These are phyloP conservation scores for Candida verbasci DNA, from an alignment of 805 yeast genomes.

Conservation along the genomic window DNA sequence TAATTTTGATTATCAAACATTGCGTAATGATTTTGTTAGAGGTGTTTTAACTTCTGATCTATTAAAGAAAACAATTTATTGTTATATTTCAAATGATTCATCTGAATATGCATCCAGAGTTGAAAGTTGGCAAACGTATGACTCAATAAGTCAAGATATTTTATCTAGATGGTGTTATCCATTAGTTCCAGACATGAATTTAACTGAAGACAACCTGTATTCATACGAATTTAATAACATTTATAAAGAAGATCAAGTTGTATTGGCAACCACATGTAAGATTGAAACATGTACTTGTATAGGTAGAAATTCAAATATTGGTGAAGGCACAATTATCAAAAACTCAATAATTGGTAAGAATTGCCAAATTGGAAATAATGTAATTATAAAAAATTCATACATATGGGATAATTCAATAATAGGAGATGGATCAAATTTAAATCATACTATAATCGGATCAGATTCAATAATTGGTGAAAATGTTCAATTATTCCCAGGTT, in stretches of 20 bases:
- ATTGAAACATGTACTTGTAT: conserved; percentile 78
- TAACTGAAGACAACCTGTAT: conserved; percentile 67
- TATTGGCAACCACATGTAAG: conserved; percentile 88
- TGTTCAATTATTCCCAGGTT: conserved; percentile 58
- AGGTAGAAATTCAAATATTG: conserved; percentile 72
- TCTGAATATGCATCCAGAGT: conserved; percentile 87
- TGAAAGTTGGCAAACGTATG: conserved; percentile 92
- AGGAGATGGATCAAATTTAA: conserved; percentile 57
- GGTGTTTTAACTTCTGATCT: conserved; percentile 90
- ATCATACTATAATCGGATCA: conserved; percentile 68
- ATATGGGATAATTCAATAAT: conserved; percentile 82
- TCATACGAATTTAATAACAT: conserved; percentile 79
- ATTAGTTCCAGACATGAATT: conserved; percentile 79
- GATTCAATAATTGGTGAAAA: conserved; percentile 51
- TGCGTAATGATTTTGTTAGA: conserved; percentile 82
- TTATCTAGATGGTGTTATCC: conserved; percentile 93
- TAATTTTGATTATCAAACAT: conserved; percentile 87
- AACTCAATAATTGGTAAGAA: conserved; percentile 81
- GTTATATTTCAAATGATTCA: conserved; percentile 69
- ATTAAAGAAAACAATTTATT: conserved; percentile 84
- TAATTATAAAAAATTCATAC: conserved; percentile 65
- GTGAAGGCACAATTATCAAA: conserved; percentile 63
- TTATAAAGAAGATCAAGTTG: conserved; percentile 85
- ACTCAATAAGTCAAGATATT: conserved; percentile 84
- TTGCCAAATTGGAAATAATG: conserved; percentile 80